Evolutionary conservation across 805 yeast species (phyloP), one percentile per base, ranked within the genome.

Genomic region (Ogataea pilisensis): DNA sequence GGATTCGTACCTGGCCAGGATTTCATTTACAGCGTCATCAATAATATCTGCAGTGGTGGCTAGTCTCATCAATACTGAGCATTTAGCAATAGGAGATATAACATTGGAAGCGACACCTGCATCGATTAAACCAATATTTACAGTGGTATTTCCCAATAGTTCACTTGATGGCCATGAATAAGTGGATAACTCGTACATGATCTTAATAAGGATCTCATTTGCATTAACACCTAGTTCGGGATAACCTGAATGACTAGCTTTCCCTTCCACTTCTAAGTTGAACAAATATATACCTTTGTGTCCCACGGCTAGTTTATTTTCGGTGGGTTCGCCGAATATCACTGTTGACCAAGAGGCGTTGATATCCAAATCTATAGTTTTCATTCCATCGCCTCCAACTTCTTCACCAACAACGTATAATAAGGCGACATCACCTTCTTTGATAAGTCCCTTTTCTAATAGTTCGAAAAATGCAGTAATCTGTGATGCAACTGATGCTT

Each of bases 251-350:
- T 82, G 89, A 4, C 78, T 64, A 2, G 85, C 74, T 40, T 69
- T 66, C 3, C 87, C 88, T n/a, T 54, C 49, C n/a, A 72, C 76
- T 14, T 56, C 44, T 20, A 78, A 44, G 5, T 64, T 54, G 27
- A 73, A 70, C 38, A 63, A 49, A 33, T 65, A 73, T 28, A 69
- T 62, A 13, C 87, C 87, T 58, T 82, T 82, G 54, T 82, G 90
- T 11, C 88, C 89, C 5, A 73, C 74, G 12, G 84, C 86, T 17
- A 82, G 64, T 50, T 76, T 79, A 54, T 73, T 65, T 48, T 81
- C 87, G 0, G 90, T 82, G 9, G 90, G 90, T 57, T 82, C 90
- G 11, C 89, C 89, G 61, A 82, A 82, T 24, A 83, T 69, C 13
- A 73, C 88, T 8, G 75, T 50, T 9, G 75, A 75, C 85, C 85